phyloP scores from a whole-genome alignment of 2,329 filamentous ascomycete species.

The Epichloe uncinata region DNA sequence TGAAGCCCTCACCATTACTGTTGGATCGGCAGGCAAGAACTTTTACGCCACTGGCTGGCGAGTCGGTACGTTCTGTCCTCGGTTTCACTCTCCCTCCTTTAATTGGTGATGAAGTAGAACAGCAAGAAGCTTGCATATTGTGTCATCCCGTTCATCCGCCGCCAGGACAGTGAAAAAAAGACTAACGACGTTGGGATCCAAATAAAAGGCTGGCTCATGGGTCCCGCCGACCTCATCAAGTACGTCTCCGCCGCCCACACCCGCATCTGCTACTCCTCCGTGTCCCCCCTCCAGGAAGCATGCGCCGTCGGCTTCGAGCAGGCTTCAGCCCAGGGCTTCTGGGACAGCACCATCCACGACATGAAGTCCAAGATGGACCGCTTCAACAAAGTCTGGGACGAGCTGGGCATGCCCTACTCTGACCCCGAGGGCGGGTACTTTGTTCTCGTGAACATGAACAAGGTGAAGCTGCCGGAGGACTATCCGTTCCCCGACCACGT shows the following conservation, averaged over 20 bases:
- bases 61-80: slow-evolving; percentile 37
- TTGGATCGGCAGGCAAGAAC: slow-evolving; percentile 93
- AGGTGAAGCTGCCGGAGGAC: slow-evolving; percentile 68
- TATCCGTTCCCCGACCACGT: slow-evolving; percentile 89
- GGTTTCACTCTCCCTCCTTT: not conserved
- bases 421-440: slow-evolving; percentile 97
- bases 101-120: too few species aligned
- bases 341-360: slow-evolving; percentile 67
- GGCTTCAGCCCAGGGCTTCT: slow-evolving; percentile 75
- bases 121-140: too few species aligned
- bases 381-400: slow-evolving; percentile 72
- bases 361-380: slow-evolving; percentile 82
- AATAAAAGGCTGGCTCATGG: slow-evolving; percentile 67
- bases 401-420: slow-evolving; percentile 68
- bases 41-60: slow-evolving; percentile 98
- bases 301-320: slow-evolving; percentile 88
- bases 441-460: slow-evolving; percentile 83
- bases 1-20: slow-evolving; percentile 76
- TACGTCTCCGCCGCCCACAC: slow-evolving; percentile 89
- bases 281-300: slow-evolving; percentile 82
- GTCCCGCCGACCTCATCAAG: slow-evolving; percentile 75
- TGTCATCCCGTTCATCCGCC: not conserved
- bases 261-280: slow-evolving; percentile 87
- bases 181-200: not conserved
- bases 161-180: not conserved